phyloP scores from a whole-genome alignment of 306 rosid species.

The Cicer bijugum region DNA sequence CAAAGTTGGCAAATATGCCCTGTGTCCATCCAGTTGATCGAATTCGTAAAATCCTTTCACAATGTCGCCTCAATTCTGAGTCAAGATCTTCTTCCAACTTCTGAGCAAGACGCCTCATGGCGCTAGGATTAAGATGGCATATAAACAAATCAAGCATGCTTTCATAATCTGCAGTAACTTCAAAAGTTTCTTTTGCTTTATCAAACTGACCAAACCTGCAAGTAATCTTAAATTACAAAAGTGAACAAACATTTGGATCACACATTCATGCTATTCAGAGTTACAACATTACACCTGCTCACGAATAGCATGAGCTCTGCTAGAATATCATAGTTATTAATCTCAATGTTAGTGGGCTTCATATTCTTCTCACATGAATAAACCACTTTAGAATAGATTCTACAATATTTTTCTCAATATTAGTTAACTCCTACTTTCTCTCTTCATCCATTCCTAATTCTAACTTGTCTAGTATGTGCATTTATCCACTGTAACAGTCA shows the following conservation, averaged over 20 bases:
- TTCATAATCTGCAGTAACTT: conserved; percentile 83
- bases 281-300: conserved; percentile 37
- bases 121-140: conserved; percentile 99
- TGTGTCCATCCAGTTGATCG: conserved; percentile 99
- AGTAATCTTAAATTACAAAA: conserved; percentile 43
- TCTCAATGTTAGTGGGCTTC: neutral
- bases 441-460: no score
- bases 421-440: no score
- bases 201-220: conserved; percentile 99
- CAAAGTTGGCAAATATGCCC: conserved; percentile 97
- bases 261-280: conserved; percentile 17
- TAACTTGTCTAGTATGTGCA: no score
- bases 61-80: conserved; percentile 92
- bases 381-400: no score
- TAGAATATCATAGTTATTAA: neutral
- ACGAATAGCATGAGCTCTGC: conserved; percentile 23
- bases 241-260: conserved; percentile 34
- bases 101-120: conserved; percentile 98
- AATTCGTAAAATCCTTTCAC: conserved; percentile 92
- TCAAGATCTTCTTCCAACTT: conserved; percentile 94
- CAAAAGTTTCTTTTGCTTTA: conserved; percentile 97
- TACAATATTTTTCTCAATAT: no score
- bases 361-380: no score
- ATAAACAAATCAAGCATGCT: conserved; percentile 95
- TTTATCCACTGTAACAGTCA: no score